phyloP scores from a whole-genome alignment of 371 early-diverging fungal species.

The Mucor indicus region DNA sequence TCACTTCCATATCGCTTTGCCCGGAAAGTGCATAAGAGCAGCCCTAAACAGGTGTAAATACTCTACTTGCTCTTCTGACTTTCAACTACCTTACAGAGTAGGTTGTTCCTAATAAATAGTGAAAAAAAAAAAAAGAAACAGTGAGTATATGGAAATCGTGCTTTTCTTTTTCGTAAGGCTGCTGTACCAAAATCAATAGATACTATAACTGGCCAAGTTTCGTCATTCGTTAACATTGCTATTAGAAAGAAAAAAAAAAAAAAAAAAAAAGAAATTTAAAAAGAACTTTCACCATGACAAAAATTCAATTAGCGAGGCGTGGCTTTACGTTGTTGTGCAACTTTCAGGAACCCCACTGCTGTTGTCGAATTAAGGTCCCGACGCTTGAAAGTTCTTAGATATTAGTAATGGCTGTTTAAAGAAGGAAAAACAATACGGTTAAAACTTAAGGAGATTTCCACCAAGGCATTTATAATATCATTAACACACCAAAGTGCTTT shows the following conservation, averaged over 20 bases:
- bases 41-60: conserved; percentile 3
- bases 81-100: conserved; percentile 23
- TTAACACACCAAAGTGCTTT: too few species aligned
- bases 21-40: conserved; percentile 31
- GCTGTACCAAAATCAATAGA: conserved; percentile 47
- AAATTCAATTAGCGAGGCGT: too few species aligned
- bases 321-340: too few species aligned
- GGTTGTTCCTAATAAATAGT: conserved; percentile 50
- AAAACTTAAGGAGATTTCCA: too few species aligned
- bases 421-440: too few species aligned
- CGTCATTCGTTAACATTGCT: background rate
- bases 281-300: too few species aligned
- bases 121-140: background rate
- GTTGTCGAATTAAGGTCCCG: too few species aligned
- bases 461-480: too few species aligned
- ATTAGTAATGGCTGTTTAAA: too few species aligned
- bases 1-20: conserved; percentile 43
- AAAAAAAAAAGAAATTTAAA: conserved; percentile 4
- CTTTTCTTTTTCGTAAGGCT: background rate
- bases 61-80: background rate
- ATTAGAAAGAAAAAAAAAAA: background rate
- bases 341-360: too few species aligned
- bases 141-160: background rate
- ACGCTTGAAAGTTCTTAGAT: too few species aligned
- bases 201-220: conserved; percentile 43